Base-by-base conservation (phyloP, 2,329 filamentous ascomycete species). In the Penicillium janthinellum region DNA sequence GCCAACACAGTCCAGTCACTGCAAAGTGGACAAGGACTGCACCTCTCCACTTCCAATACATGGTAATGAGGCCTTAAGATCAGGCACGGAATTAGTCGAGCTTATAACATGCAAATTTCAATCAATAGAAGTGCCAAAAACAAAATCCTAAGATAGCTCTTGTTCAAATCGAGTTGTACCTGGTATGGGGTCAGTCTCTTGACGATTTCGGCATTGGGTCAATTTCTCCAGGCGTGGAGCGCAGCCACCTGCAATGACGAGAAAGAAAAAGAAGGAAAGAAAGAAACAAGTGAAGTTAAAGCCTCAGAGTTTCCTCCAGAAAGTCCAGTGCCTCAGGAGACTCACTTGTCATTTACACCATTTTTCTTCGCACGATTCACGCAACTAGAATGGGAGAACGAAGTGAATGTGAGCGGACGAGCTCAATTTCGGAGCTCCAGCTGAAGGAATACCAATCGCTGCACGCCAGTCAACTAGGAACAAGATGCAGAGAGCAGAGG, bases 41-140 rank as follows among this genome's bases (percentile, higher is more conserved):
- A 58, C 67, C 58, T 54, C 62, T 56, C 57, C 63, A 62, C 62
- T 62, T 66, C 73, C 68, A 72, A 69, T 69, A 64, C 75, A 77
- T 77, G 48, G 35, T 72, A 59, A 50, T 59, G n/a, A 5, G 1
- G 15, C 20, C 14, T 35, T 14, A 7, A 10, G 44, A 22, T 44
- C 31, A 49, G 7, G 15, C 31, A 5, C 25, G 8, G 14, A n/a
- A 35, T 4, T 35, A 14, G 8, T 42, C 38, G 42, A 34, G 10
- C n/a, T 34, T 22, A 53, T 10, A 34, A 6, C 28, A 15, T 20
- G 20, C 17, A 15, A 15, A 7, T 3, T 34, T 15, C 2, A 20
- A 11, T 6, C 17, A 20, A 8, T 7, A 15, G 10, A 2, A 41
- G 14, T 44, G 2, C 10, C 5, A 4, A 12, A 35, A 10, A 49